A percentile compares a stretch with the other conserved stretches of the same genome.
Evolutionary conservation across 768 basidiomycete genomes (phyloP).

Genomic region (Pulveroboletus frians): DNA sequence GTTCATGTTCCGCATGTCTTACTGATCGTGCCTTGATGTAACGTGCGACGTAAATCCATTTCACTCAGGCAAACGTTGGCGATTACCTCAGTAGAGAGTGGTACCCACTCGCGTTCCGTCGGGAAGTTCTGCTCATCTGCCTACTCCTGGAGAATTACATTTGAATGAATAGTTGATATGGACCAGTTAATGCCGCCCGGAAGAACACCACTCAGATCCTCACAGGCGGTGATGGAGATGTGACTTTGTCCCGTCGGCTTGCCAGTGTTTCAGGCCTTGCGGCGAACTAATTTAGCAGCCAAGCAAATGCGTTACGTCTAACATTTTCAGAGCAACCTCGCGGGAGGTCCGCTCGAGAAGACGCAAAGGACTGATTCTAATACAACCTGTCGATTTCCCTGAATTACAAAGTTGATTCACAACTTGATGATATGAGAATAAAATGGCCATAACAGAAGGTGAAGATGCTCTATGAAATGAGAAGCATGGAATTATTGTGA

Average conservation of each 20-base stretch:
- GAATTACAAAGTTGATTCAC: slow-evolving; percentile 2
- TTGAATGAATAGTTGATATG: slow-evolving; percentile 1
- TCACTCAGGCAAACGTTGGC: background rate
- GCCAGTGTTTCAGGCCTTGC: background rate
- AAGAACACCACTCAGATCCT: background rate
- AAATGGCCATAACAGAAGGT: slow-evolving; percentile 10
- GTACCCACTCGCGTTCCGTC: slow-evolving; percentile 1
- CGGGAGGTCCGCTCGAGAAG: slow-evolving; percentile 1
- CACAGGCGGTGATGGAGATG: no score
- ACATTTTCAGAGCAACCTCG: background rate
- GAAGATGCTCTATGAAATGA: slow-evolving; percentile 8
- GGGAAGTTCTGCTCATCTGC: background rate
- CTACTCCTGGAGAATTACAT: background rate
- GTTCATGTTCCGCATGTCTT: slow-evolving; percentile 80
- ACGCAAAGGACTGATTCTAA: slow-evolving; percentile 4
- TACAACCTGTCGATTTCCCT: slow-evolving; percentile 16
- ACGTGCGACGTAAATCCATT: slow-evolving; percentile 1
- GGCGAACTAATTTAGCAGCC: slow-evolving; percentile 1
- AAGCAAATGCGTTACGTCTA: slow-evolving; percentile 2
- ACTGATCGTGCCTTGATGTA: slow-evolving; percentile 21
- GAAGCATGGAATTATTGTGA: slow-evolving; percentile 7
- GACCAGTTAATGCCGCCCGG: slow-evolving; percentile 8
- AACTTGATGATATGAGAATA: slow-evolving; percentile 6
- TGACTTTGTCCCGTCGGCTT: background rate
- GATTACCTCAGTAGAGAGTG: background rate